Evolutionary conservation across 257 asterid species (phyloP).

Genomic region (Solanum lycopersicoides): DNA sequence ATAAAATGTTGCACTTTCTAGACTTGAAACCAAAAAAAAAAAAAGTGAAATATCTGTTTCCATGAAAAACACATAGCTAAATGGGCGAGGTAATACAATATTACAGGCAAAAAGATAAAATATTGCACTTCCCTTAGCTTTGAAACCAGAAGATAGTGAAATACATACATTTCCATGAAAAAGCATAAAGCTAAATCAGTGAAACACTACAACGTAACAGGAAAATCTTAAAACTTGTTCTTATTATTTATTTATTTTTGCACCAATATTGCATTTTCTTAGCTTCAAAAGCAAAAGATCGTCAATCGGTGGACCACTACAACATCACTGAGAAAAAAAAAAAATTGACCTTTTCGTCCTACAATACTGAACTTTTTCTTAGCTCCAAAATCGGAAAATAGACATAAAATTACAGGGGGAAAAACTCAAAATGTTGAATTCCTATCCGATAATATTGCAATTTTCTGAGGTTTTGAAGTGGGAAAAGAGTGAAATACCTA

Average conservation of each 20-base stretch:
- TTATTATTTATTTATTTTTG: background rate
- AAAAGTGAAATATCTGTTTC: background rate
- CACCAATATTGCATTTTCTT: too few species aligned
- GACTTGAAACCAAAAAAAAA: background rate
- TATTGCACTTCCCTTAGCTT: background rate
- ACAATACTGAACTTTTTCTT: background rate
- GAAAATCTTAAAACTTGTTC: background rate
- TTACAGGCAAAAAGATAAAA: background rate
- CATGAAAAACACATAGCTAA: conserved; percentile 22
- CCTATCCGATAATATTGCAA: background rate
- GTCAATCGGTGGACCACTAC: background rate
- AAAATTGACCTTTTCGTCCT: background rate
- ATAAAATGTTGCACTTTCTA: background rate
- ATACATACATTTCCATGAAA: background rate
- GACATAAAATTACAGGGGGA: background rate
- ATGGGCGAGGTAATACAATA: background rate
- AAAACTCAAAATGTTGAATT: background rate
- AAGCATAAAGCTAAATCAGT: background rate
- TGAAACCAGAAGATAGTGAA: background rate
- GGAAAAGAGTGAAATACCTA: conserved; percentile 28
- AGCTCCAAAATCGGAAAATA: background rate
- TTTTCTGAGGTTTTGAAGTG: background rate
- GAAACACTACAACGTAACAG: background rate
- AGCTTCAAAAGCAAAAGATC: background rate
- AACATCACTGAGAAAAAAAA: background rate